These are phyloP conservation scores for Schizophyllum amplum DNA, from an alignment of 1,284 basidiomycete genomes.

Conservation along the genomic window DNA sequence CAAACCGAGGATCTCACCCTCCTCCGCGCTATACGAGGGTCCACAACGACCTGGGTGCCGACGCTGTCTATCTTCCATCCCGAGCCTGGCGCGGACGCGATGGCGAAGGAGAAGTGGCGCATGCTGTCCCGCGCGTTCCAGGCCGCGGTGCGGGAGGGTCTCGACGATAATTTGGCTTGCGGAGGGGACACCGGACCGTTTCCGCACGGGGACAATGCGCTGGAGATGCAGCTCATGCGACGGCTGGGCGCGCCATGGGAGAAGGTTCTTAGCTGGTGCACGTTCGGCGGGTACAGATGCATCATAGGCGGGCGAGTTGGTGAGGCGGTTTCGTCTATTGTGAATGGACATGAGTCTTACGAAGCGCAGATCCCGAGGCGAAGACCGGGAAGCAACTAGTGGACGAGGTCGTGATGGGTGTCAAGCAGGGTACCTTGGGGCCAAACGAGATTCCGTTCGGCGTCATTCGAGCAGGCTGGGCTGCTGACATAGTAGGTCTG, in stretches of 20 bases:
- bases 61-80: conserved; percentile 30
- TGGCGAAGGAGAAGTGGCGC: conserved; percentile 9
- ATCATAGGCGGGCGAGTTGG: conserved; percentile 29
- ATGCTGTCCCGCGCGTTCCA: conserved; percentile 28
- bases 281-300: conserved; percentile 51
- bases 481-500: conserved; percentile 51
- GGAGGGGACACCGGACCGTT: conserved; percentile 62
- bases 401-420: conserved; percentile 22
- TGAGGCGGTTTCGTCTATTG: conserved; percentile 19
- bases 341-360: conserved; percentile 30
- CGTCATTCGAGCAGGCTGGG: conserved; percentile 40
- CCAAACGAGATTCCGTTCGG: conserved; percentile 57
- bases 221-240: conserved; percentile 57
- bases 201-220: conserved; percentile 50
- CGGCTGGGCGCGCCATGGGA: conserved; percentile 44
- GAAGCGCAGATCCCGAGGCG: conserved; percentile 25
- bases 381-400: background rate
- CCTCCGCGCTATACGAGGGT: conserved; percentile 13
- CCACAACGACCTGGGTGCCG: conserved; percentile 43
- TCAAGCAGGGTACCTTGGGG: conserved; percentile 24
- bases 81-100: conserved; percentile 34
- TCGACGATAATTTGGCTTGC: conserved; percentile 35
- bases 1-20: conserved; percentile 19
- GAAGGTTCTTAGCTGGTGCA: conserved; percentile 50
- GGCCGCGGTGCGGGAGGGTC: conserved; percentile 31